Evolutionary conservation across 306 rosid genomes (phyloP), one percentile per base, ranked within the genome.

Genomic region (Senna siamea): DNA sequence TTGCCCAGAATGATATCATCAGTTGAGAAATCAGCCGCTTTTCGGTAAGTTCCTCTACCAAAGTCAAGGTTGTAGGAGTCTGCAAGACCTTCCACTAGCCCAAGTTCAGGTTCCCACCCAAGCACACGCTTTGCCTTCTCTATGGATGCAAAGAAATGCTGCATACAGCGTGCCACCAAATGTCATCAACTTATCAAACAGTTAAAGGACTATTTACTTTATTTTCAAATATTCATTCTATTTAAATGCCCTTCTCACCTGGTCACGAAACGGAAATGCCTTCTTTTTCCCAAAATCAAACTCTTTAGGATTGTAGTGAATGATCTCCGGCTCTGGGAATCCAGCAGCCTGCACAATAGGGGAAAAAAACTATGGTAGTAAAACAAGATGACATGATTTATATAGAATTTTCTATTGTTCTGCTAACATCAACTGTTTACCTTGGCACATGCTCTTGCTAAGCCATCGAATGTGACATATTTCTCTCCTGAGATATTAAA

Each of bases 361-460:
- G n/a, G n/a, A n/a, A n/a, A n/a, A n/a, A n/a, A n/a, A n/a, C n/a
- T n/a, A n/a, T n/a, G n/a, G n/a, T n/a, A n/a, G n/a, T n/a, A n/a
- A n/a, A n/a, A n/a, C n/a, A n/a, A 37, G 5, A 12, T 26, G 30
- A 26, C 30, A 26, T 26, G 30, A 26, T 26, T 26, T 26, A 26
- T 26, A 26, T 26, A 26, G 30, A 26, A 26, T 26, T 26, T 26
- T 26, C 30, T 26, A 26, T 26, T 26, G 20, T 38, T 4, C 0
- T 1, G 41, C 17, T 37, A 48, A 37, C 35, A 62, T 38, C 10
- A 35, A 51, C 34, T 37, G 43, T 26, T 68, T 84, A 89, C 98
- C 95, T 92, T 92, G 41, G 98, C 98, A 79, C 97, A 94, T 66
- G 98, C 98, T 89, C 54, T 94, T 76, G 96, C 99, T 73, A 94